Base-by-base conservation (phyloP, 352 stramenopile genomes). In the Thraustochytrium sp. region DNA sequence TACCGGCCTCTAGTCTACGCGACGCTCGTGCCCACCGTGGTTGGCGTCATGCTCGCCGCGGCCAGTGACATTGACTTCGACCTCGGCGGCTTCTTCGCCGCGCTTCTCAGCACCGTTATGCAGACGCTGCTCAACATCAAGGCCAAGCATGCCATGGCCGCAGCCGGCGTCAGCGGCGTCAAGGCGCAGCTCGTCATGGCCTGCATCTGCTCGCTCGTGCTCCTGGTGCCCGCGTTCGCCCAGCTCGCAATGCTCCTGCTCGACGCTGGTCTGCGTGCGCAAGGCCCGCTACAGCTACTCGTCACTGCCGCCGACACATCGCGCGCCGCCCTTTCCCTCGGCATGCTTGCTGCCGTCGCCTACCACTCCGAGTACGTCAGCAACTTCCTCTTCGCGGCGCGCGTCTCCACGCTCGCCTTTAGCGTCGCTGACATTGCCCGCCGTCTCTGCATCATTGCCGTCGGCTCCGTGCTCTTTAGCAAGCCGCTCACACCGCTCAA, bases 131-230 rank as follows among this genome's bases (percentile, higher is more conserved):
- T 80, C 3, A 80, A 80, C 44, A 29, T 80, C n/a, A 26, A 68
- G 29, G 76, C 68, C 34, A 80, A 80, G 51, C 9, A 23, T 9
- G 68, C 53, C 0, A 68, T 80, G 1, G n/a, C 31, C 3, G 53
- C 21, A 4, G 26, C 68, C 26, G 26, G 26, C 18, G 29, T 80
- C 0, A 48, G 48, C 11, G 68, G 68, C 37, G 68, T 80, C 53
- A 80, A 80, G 42, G 68, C 68, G 21, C 68, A 80, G 68, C 31
- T 80, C 38, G 51, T 80, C 2, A 80, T 80, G 68, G 68, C 46
- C 23, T 44, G 3, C 1, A 75, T 64, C 31, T 16, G 36, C 16
- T 53, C 37, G 4, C 4, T 75, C 4, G 37, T 75, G 62, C 40
- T 51, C 26, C 29, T 53, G 38, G 36, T 37, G 29, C 5, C 40